Conservation (phyloP, 1,284 basidiomycete genomes). For the Ganoderma leucocontextum region DNA sequence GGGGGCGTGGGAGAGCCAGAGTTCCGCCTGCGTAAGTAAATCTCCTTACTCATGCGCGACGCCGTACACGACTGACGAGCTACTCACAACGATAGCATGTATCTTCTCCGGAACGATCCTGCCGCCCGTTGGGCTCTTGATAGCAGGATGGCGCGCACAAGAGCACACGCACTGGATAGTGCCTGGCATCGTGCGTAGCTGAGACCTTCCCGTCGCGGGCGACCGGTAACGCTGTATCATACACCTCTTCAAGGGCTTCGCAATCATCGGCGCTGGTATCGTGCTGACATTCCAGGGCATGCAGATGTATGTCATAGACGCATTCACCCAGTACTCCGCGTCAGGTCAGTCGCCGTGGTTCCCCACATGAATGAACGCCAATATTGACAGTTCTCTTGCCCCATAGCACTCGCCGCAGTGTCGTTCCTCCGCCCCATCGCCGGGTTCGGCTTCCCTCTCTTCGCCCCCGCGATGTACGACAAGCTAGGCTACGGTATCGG, state of each 20-base stretch:
- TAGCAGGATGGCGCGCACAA: slow-evolving; percentile 72
- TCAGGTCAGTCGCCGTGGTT: slow-evolving; percentile 55
- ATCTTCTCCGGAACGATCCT: slow-evolving; percentile 63
- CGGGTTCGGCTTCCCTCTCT: slow-evolving; percentile 74
- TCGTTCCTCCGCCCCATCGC: slow-evolving; percentile 63
- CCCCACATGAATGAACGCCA: too few species aligned
- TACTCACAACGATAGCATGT: too few species aligned
- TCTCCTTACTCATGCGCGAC: too few species aligned
- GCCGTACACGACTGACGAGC: too few species aligned
- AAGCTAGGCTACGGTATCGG: slow-evolving; percentile 70
- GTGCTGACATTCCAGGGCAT: slow-evolving; percentile 64
- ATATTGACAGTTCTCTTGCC: too few species aligned
- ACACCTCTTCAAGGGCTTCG: slow-evolving; percentile 58
- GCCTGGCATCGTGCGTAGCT: slow-evolving; percentile 61
- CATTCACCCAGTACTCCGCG: slow-evolving; percentile 70
- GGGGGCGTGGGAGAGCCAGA: slow-evolving; percentile 66
- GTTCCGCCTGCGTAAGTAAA: slow-evolving; percentile 46
- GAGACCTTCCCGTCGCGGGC: too few species aligned
- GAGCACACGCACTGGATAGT: slow-evolving; percentile 67
- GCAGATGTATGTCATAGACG: slow-evolving; percentile 70
- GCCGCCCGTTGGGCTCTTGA: slow-evolving; percentile 65
- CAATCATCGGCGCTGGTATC: slow-evolving; percentile 57
- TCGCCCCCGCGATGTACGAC: slow-evolving; percentile 69
- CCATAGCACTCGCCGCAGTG: slow-evolving; percentile 62
- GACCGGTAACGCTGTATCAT: too few species aligned